These are phyloP conservation scores for Gynandropsis gynandra DNA, from an alignment of 345 rosid species.

Conservation along the genomic window DNA sequence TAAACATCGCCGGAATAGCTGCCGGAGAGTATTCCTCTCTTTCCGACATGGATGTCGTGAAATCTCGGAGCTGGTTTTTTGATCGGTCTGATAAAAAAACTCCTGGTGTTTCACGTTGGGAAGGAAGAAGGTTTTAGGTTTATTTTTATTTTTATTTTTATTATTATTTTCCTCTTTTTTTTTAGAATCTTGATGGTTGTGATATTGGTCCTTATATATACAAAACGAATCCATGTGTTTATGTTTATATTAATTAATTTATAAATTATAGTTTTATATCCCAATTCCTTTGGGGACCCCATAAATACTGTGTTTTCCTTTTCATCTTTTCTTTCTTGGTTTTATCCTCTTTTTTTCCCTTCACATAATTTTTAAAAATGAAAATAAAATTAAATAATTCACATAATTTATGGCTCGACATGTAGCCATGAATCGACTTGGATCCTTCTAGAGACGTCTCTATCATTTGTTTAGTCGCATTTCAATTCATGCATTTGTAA, in stretches of 20 bases:
- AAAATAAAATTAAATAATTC: background rate
- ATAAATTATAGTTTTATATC: constrained; percentile 4
- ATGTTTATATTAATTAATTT: constrained; percentile 17
- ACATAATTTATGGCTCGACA: constrained; percentile 26
- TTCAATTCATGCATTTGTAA: constrained; percentile 12
- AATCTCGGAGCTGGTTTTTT: background rate
- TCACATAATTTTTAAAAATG: too few relatives aligned
- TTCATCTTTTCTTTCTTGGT: background rate
- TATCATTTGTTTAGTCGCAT: constrained; percentile 27
- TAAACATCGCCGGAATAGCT: constrained; percentile 17
- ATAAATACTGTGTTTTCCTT: constrained; percentile 18
- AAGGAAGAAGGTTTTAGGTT: too few relatives aligned
- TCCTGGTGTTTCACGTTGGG: too few relatives aligned
- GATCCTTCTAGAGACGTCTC: constrained; percentile 29
- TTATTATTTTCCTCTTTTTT: too few relatives aligned
- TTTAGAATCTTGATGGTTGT: constrained; percentile 22
- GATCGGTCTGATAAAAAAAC: background rate
- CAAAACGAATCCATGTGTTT: constrained; percentile 19
- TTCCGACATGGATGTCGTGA: constrained; percentile 29
- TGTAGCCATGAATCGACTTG: constrained; percentile 28
- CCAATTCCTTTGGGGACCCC: background rate
- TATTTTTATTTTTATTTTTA: too few relatives aligned
- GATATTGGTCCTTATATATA: constrained; percentile 22
- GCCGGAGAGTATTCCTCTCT: constrained; percentile 36
- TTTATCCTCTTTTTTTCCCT: too few relatives aligned